These are phyloP conservation scores for Russula virescens DNA, from an alignment of 768 basidiomycete species.

Conservation along the genomic window DNA sequence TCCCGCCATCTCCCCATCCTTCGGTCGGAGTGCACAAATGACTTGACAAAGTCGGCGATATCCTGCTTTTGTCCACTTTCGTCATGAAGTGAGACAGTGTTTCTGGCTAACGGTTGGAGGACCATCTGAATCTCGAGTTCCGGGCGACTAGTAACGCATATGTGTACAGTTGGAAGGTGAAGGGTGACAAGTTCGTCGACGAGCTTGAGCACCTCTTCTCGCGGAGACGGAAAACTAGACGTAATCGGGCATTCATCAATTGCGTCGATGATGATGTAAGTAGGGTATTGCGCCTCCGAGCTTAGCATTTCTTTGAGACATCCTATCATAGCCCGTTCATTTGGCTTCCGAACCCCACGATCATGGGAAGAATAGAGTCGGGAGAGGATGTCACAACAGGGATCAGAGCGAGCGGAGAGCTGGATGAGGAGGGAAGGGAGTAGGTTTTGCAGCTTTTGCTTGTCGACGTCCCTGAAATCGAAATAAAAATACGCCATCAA, in stretches of 20 bases:
- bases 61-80: background rate
- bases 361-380: background rate
- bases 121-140: slow-evolving; percentile 1
- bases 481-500: slow-evolving; percentile 3
- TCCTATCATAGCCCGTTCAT: background rate
- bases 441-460: background rate
- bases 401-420: background rate
- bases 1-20: background rate
- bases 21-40: background rate
- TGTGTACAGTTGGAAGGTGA: background rate
- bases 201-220: background rate
- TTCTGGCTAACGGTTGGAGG: background rate
- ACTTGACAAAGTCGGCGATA: background rate
- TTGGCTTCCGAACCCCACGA: background rate
- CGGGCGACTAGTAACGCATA: slow-evolving; percentile 7
- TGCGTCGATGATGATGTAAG: background rate
- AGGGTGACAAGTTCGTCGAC: background rate
- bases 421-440: background rate
- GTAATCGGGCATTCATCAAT: background rate
- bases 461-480: slow-evolving; percentile 2
- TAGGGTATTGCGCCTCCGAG: background rate
- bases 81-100: background rate
- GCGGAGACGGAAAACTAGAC: background rate
- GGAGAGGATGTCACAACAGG: background rate
- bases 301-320: background rate